Evolutionary conservation across 192 early-diverging fungal species (phyloP).

Genomic region (Coemansia sp.): DNA sequence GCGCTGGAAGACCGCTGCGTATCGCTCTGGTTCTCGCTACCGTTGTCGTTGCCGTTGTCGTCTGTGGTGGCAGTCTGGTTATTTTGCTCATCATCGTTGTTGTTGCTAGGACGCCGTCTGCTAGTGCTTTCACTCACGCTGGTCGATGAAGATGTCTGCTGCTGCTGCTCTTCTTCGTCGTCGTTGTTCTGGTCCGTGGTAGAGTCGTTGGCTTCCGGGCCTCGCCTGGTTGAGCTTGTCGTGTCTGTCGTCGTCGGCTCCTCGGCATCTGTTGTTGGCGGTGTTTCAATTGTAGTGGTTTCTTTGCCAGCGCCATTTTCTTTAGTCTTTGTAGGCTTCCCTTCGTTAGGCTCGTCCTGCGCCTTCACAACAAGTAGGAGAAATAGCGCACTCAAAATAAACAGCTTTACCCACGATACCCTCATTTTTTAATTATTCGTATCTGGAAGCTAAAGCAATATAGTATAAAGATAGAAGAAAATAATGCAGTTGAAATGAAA

Average conservation of each 20-base stretch:
- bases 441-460: no score
- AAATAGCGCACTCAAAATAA: no score
- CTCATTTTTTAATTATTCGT: no score
- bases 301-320: background rate
- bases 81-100: background rate
- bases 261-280: background rate
- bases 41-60: background rate
- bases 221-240: background rate
- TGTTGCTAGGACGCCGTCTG: no score
- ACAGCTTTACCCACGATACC: no score
- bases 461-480: no score
- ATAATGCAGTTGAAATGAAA: no score
- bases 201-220: background rate
- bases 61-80: background rate
- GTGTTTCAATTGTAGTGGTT: background rate
- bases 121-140: no score
- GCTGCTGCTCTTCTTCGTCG: background rate
- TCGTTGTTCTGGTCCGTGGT: background rate
- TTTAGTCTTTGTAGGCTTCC: background rate
- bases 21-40: background rate
- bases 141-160: no score
- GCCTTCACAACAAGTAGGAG: no score
- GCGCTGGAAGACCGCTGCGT: background rate
- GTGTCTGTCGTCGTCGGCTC: background rate
- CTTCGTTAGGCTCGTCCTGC: background rate